These are phyloP conservation scores for Sungouiozyma ichnusensis DNA, from an alignment of 805 yeast species.

Conservation along the genomic window DNA sequence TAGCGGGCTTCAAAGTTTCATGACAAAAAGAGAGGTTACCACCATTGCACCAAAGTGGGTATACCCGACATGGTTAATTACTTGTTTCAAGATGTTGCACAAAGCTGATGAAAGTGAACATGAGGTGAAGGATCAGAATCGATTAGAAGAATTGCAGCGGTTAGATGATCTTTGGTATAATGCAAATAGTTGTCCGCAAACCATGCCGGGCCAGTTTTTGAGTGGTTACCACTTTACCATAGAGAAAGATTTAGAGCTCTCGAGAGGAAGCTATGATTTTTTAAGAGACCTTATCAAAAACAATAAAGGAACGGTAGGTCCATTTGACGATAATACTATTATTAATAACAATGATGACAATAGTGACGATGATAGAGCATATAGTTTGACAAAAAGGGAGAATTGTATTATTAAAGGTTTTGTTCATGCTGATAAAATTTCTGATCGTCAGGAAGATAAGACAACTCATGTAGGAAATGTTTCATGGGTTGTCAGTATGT, in stretches of 20 bases:
- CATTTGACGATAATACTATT: constrained; percentile 13
- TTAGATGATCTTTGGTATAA: constrained; percentile 9
- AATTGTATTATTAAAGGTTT: constrained; percentile 53
- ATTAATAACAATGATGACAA: too few relatives aligned
- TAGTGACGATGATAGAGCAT: too few relatives aligned
- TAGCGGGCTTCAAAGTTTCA: constrained; percentile 38
- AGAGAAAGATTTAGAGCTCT: constrained; percentile 45
- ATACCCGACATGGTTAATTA: constrained; percentile 71
- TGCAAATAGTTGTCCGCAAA: constrained; percentile 4
- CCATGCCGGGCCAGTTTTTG: constrained; percentile 25
- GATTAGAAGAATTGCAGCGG: constrained; percentile 6
- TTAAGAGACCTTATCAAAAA: constrained; percentile 36
- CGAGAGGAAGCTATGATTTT: constrained; percentile 32
- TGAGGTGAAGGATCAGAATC: constrained; percentile 23
- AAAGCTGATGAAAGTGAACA: constrained; percentile 46
- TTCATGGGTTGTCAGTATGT: constrained; percentile 65
- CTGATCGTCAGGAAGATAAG: constrained; percentile 31
- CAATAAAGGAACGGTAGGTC: constrained; percentile 45
- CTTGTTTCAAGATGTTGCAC: constrained; percentile 45
- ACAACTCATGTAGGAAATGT: constrained; percentile 48
- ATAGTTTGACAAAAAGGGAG: constrained; percentile 24
- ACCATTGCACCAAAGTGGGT: constrained; percentile 40
- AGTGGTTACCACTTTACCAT: constrained; percentile 40
- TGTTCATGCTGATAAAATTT: constrained; percentile 48
- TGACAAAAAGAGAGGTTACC: constrained; percentile 25